A percentile compares a stretch with the other conserved stretches of the same genome.
These are phyloP conservation scores for Avena eriantha DNA, from an alignment of 176 grass and related monocot genomes.

Conservation along the genomic window DNA sequence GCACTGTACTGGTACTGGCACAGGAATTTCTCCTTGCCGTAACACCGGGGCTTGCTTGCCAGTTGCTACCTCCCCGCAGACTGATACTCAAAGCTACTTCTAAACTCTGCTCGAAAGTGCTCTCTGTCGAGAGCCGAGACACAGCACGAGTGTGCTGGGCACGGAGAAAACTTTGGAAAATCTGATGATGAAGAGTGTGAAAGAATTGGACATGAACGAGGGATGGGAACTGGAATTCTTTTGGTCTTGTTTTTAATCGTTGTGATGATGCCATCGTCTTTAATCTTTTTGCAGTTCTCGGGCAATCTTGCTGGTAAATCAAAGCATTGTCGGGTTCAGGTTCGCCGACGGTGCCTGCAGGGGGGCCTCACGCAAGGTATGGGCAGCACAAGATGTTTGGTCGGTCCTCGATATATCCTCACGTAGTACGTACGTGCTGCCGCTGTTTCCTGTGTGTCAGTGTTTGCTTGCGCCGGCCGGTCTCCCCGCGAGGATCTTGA, in stretches of 20 bases:
- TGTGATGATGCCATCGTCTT: slow-evolving; percentile 7
- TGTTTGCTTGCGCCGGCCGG: too few species aligned
- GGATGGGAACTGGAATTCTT: neutral
- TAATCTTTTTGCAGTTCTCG: neutral
- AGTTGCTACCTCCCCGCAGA: neutral
- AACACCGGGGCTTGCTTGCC: slow-evolving; percentile 38
- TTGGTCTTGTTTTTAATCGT: neutral
- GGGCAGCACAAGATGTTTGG: neutral
- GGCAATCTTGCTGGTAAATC: neutral
- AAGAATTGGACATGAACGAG: neutral
- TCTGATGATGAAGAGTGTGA: neutral
- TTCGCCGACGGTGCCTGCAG: neutral
- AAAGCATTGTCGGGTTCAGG: neutral
- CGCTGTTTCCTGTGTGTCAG: too few species aligned
- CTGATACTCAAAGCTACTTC: neutral
- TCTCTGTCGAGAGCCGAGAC: neutral
- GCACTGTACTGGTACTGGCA: neutral
- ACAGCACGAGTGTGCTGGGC: neutral
- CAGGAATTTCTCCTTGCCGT: slow-evolving; percentile 43
- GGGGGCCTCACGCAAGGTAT: slow-evolving; percentile 8
- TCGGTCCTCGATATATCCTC: neutral
- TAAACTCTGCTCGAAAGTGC: slow-evolving; percentile 5
- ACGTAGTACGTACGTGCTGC: too few species aligned
- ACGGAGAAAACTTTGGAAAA: neutral
- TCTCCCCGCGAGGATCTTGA: too few species aligned